Evolutionary conservation across 345 rosid genomes (phyloP).

Genomic region (Citropsis articulata): DNA sequence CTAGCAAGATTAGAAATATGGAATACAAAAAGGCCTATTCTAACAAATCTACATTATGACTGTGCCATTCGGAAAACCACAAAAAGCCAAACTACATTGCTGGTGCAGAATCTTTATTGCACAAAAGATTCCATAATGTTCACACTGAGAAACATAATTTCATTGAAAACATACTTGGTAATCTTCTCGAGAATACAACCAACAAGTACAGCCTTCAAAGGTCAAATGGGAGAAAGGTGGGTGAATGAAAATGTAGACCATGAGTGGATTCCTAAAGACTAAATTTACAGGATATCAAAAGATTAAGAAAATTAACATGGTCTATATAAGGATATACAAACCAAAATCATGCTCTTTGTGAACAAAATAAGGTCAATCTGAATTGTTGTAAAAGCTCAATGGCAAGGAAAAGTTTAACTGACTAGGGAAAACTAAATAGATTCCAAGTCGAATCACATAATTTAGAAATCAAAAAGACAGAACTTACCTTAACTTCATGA

Average conservation of each 20-base stretch:
- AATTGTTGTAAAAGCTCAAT: background rate
- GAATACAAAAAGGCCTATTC: background rate
- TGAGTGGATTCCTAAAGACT: background rate
- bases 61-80: slow-evolving; percentile 9
- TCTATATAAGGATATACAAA: background rate
- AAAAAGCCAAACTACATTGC: background rate
- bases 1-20: background rate
- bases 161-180: background rate
- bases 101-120: background rate
- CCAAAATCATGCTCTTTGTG: background rate
- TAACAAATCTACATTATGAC: background rate
- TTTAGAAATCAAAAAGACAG: background rate
- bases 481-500: slow-evolving; percentile 83
- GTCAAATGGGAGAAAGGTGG: background rate
- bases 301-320: background rate
- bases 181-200: background rate
- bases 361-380: background rate
- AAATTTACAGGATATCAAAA: background rate
- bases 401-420: background rate
- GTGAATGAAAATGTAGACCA: background rate
- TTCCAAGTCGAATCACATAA: background rate
- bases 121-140: background rate
- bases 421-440: background rate
- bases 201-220: background rate
- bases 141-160: background rate